Evolutionary conservation across 2,329 filamentous ascomycete genomes (phyloP), one percentile per base, ranked within the genome.

Genomic region (Sarocladium strictum): DNA sequence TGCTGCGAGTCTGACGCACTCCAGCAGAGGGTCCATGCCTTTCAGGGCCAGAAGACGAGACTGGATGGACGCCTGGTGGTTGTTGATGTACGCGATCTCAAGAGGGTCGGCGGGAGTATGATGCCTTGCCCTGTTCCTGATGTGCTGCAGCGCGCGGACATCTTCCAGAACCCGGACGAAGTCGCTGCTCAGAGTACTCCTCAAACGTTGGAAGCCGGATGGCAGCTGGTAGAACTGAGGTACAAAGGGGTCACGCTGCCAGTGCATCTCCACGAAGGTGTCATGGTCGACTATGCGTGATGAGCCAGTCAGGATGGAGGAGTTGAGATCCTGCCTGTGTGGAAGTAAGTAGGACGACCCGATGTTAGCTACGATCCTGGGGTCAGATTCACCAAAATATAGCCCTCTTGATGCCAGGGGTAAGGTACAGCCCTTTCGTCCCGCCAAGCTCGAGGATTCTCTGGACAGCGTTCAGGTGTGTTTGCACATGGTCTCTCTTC

Each of bases 381-480:
- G n/a, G n/a, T n/a, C n/a, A n/a, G n/a, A n/a, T 45, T 23, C 57
- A 73, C 72, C 72, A 75, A 56, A 75, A 75, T 27, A 75, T 72
- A 0, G 73, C 73, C 2, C 73, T 69, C 57, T 76, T 76, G 4
- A 76, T 75, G 0, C 68, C 68, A 10, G 61, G 64, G 1, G 61
- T 72, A 0, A 76, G 54, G 55, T 60, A 55, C 0, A 71, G 51
- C 1, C 65, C 62, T 2, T 61, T 35, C 5, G 47, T 61, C 54
- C 59, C 59, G 55, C 69, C 72, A 0, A 69, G 41, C 2, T 62
- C 52, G 10, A 76, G 67, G 1, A 76, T 58, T 24, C 62, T 60
- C 10, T 62, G 61, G 3, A 76, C 61, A 29, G 72, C 73, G 0
- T 59, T 59, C 68, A 76, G 67, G 26, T 76, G 73, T 55, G 75